Evolutionary conservation across 1,284 basidiomycete species (phyloP).

Genomic region (Moniliophthora roreri): DNA sequence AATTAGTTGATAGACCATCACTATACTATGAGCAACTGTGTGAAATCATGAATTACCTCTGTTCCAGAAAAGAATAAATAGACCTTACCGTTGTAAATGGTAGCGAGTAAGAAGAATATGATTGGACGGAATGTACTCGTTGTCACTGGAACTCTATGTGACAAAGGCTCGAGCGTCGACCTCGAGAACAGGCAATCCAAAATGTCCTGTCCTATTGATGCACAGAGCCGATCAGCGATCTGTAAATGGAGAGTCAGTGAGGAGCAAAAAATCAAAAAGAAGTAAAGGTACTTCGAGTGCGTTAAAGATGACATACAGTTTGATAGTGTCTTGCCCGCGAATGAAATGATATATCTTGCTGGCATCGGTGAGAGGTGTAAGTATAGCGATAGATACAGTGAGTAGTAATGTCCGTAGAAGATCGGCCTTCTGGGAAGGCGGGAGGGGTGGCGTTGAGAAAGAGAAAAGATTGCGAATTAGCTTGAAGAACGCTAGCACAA

Average conservation of each 20-base stretch:
- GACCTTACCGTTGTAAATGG: constrained; percentile 79
- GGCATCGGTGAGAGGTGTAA: constrained; percentile 87
- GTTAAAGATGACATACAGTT: constrained; percentile 99
- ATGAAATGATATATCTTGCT: constrained; percentile 99
- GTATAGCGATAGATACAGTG: constrained; percentile 70
- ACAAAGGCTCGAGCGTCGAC: constrained; percentile 81
- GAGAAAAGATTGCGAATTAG: constrained; percentile 55
- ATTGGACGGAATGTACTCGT: constrained; percentile 74
- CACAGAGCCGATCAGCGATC: constrained; percentile 95
- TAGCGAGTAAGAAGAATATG: constrained; percentile 83
- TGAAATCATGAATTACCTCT: background rate
- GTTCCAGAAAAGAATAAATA: background rate
- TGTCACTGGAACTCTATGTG: constrained; percentile 57
- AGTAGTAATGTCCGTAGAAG: constrained; percentile 83
- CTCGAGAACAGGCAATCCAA: constrained; percentile 95
- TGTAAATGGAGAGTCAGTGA: constrained; percentile 32
- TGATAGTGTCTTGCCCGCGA: constrained; percentile 98
- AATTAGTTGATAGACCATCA: constrained; percentile 96
- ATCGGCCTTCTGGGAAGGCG: constrained; percentile 90
- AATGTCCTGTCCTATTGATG: constrained; percentile 97
- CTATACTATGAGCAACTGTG: constrained; percentile 85
- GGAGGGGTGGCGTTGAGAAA: constrained; percentile 53
- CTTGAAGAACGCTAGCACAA: constrained; percentile 64
- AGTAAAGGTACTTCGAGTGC: constrained; percentile 77
- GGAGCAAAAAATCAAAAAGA: background rate